Base-by-base conservation (phyloP, 192 early-diverging fungal species). In the Pilobolus umbonatus region DNA sequence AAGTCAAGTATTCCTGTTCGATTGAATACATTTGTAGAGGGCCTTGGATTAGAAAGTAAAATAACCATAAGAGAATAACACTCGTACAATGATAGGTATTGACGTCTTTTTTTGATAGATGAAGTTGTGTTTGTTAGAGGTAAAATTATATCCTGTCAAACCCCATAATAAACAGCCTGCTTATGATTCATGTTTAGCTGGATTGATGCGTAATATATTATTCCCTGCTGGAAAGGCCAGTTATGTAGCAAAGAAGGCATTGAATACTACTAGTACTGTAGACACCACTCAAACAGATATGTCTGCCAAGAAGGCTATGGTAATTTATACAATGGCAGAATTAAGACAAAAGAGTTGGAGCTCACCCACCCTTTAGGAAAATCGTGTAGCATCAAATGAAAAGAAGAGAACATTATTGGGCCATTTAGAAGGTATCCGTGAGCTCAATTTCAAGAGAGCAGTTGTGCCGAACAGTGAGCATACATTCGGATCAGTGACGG, bases 401-500 rank as follows among this genome's bases (percentile, higher is more conserved):
- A 50, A 56, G 34, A 54, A 64, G 10, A 26, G 47, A 32, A 11
- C 44, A 47, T 32, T 71, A n/a, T 32, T 64, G 25, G 50, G 39
- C 8, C 49, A 39, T 26, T 31, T 72, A 29, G 24, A 43, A 26
- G 40, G 51, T 3, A 38, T 72, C 3, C 39, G 30, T 19, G 47
- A 25, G 21, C 52, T 72, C 1, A 39, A 28, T 8, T 72, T 72
- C 31, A 46, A 60, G 8, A 61, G 70, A 31, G 60, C 64, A 5
- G 39, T 61, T 26, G 47, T 66, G 7, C 70, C 70, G 2, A 51
- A 56, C 39, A 62, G 52, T n/a, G 56, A 42, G 35, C 31, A 50
- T 29, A 65, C 64, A n/a, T 72, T 72, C 52, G 70, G 70, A 36
- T 72, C 70, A 15, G 70, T 72, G 9, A 67, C 63, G 9, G 56